These are phyloP conservation scores for Fusarium dimerum DNA, from an alignment of 2,329 filamentous ascomycete species.

Conservation along the genomic window DNA sequence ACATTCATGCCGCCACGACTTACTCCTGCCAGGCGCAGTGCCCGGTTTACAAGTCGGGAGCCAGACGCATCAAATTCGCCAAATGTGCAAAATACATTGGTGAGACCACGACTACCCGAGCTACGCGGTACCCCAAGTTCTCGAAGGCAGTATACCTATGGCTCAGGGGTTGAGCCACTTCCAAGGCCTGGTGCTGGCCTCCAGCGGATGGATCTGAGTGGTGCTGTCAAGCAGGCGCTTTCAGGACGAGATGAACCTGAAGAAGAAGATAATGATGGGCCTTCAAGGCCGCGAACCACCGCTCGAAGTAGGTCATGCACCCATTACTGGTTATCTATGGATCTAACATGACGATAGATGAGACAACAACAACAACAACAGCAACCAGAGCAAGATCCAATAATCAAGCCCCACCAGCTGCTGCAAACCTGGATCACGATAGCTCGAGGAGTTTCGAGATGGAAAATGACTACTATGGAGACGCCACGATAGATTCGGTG, in stretches of 20 bases:
- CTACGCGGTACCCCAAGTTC: constrained; percentile 37
- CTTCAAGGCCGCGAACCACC: neutral
- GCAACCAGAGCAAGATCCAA: constrained; percentile 1
- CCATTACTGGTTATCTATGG: neutral
- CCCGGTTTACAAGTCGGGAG: constrained; percentile 20
- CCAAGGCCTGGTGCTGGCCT: constrained; percentile 25
- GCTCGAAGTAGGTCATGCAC: constrained; percentile 9
- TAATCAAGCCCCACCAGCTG: constrained; percentile 1
- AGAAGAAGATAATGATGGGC: constrained; percentile 21
- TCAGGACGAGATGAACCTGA: constrained; percentile 19
- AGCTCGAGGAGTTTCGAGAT: constrained; percentile 38
- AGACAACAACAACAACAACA: neutral
- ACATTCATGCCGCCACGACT: constrained; percentile 26
- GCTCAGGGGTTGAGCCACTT: constrained; percentile 37
- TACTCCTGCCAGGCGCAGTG: constrained; percentile 17
- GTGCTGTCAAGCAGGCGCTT: constrained; percentile 33
- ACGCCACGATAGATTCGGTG: constrained; percentile 39
- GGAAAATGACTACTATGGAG: constrained; percentile 38
- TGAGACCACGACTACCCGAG: constrained; percentile 22
- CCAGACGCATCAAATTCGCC: constrained; percentile 13
- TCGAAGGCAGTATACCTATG: constrained; percentile 41
- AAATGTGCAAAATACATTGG: constrained; percentile 9
- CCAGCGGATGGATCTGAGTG: constrained; percentile 28
- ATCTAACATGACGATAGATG: constrained; percentile 10
- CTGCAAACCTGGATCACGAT: constrained; percentile 29